Percentiles rank a stretch among this genome's conserved stretches.
These are phyloP conservation scores for Rhodotorula kratochvilovae DNA, from an alignment of 768 basidiomycete species.

Conservation along the genomic window DNA sequence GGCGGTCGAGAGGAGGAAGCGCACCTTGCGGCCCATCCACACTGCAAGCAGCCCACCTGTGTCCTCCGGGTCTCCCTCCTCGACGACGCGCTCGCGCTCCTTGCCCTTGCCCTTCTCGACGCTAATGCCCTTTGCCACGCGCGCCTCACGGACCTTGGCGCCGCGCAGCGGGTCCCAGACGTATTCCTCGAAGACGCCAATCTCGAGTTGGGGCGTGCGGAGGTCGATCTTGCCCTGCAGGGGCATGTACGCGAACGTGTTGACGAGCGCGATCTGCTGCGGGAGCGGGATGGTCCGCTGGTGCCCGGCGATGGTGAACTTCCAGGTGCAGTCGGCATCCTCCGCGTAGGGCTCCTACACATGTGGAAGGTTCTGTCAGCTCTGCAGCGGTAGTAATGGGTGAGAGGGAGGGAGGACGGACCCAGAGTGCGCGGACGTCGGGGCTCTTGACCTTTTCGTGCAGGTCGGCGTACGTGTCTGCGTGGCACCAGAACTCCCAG, in stretches of 20 bases:
- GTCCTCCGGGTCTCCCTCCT: constrained; percentile 3
- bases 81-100: not conserved
- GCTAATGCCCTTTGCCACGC: constrained; percentile 29
- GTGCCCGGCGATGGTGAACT: constrained; percentile 63
- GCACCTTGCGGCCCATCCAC: constrained; percentile 83
- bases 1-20: constrained; percentile 43
- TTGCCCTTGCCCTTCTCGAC: constrained; percentile 50
- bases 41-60: constrained; percentile 50
- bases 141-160: constrained; percentile 10
- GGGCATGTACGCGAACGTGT: constrained; percentile 74
- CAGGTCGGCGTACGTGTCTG: constrained; percentile 58
- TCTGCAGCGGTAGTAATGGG: not conserved
- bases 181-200: constrained; percentile 42
- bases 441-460: constrained; percentile 55
- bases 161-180: constrained; percentile 18
- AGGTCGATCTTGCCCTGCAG: constrained; percentile 76
- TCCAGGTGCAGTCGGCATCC: constrained; percentile 63
- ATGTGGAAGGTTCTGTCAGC: constrained; percentile 38
- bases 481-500: constrained; percentile 36
- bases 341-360: constrained; percentile 60
- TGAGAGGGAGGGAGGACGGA: not conserved
- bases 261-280: constrained; percentile 5
- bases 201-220: constrained; percentile 50
- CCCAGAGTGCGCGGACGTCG: constrained; percentile 8
- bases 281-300: constrained; percentile 29